These are phyloP conservation scores for Neospora caninum DNA, from an alignment of 169 alveolate species.

Conservation along the genomic window DNA sequence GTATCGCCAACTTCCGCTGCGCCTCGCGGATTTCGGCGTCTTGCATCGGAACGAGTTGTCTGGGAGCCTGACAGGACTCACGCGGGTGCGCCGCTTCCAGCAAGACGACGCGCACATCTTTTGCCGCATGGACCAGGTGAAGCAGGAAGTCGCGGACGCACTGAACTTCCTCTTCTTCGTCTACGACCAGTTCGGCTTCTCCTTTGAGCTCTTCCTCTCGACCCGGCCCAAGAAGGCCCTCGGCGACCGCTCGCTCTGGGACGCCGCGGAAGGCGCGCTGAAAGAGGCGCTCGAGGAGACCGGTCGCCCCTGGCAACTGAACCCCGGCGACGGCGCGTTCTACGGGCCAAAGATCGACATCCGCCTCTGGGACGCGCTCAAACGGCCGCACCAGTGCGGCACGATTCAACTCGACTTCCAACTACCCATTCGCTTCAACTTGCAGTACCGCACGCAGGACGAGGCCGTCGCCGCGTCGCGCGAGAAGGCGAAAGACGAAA, in stretches of 20 bases:
- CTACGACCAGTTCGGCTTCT: slow-evolving; percentile 94
- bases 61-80: slow-evolving; percentile 98
- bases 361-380: slow-evolving; percentile 94
- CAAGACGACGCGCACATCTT: slow-evolving; percentile 99
- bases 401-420: slow-evolving; percentile 99
- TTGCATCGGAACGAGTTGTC: slow-evolving; percentile 98
- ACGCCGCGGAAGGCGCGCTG: slow-evolving; percentile 94
- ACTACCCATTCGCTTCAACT: slow-evolving; percentile 97
- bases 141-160: slow-evolving; percentile 90
- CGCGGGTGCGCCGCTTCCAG: slow-evolving; percentile 97
- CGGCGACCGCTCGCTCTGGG: slow-evolving; percentile 95
- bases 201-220: slow-evolving; percentile 93
- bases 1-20: slow-evolving; percentile 96
- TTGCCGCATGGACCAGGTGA: slow-evolving; percentile 94
- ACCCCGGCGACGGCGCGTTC: slow-evolving; percentile 99
- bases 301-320: slow-evolving; percentile 83
- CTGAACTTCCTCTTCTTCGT: slow-evolving; percentile 93
- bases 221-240: slow-evolving; percentile 97
- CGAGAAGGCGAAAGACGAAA: slow-evolving; percentile 36
- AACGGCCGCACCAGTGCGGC: slow-evolving; percentile 98
- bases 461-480: slow-evolving; percentile 54
- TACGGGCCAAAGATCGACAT: slow-evolving; percentile 99
- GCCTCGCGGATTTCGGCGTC: slow-evolving; percentile 99
- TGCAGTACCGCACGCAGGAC: slow-evolving; percentile 94
- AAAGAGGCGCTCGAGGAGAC: slow-evolving; percentile 91